Evolutionary conservation across 306 rosid genomes (phyloP).

Genomic region (Citrullus amarus): DNA sequence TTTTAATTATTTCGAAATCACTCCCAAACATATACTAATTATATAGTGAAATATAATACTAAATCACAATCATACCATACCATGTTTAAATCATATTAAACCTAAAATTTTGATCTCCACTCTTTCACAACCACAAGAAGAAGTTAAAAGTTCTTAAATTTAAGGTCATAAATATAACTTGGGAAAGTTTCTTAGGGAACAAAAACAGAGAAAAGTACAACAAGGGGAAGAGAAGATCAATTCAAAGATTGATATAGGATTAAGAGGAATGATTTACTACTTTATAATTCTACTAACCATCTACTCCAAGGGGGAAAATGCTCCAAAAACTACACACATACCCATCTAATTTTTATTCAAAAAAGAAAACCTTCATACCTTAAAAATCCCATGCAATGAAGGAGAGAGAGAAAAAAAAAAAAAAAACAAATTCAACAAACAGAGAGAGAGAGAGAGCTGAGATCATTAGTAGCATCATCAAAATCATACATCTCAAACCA

Average conservation of each 20-base stretch:
- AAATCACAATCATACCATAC: background rate
- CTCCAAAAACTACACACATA: background rate
- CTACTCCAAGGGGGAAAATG: background rate
- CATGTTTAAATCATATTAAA: background rate
- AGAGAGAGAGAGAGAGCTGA: background rate
- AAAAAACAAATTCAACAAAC: background rate
- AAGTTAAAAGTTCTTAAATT: too few relatives aligned
- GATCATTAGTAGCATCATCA: background rate
- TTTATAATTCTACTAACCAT: background rate
- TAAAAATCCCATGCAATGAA: background rate
- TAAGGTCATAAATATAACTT: background rate
- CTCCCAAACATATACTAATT: too few relatives aligned
- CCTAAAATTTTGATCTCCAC: background rate
- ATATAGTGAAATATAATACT: background rate
- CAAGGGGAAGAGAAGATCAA: background rate
- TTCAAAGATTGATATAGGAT: background rate
- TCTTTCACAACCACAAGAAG: background rate
- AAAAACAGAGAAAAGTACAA: too few relatives aligned
- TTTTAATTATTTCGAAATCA: too few relatives aligned
- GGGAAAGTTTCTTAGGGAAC: too few relatives aligned
- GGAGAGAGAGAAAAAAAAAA: too few relatives aligned
- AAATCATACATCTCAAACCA: background rate
- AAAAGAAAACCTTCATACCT: background rate
- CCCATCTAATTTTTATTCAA: background rate
- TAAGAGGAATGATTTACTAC: background rate